Percentiles rank a stretch among this genome's conserved stretches.
phyloP scores from a whole-genome alignment of 2,329 filamentous ascomycete species.

The Monilinia polystroma region DNA sequence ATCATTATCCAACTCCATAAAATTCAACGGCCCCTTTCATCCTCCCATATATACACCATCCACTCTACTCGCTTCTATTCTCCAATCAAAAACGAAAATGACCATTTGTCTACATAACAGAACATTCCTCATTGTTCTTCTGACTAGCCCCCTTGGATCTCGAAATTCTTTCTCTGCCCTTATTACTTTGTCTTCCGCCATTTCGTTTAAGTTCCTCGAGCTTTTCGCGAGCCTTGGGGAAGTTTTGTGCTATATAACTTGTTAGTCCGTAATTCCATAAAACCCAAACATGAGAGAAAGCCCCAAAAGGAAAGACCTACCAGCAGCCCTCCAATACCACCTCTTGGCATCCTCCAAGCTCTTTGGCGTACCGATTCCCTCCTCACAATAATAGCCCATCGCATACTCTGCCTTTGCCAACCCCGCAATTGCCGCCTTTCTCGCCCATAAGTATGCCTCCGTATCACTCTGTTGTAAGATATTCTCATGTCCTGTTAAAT shows the following conservation, averaged over 20 bases:
- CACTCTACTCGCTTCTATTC: neutral
- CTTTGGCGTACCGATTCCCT: slow-evolving; percentile 82
- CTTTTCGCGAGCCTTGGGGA: slow-evolving; percentile 86
- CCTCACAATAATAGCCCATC: slow-evolving; percentile 96
- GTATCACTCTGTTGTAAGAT: slow-evolving; percentile 90
- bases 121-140: slow-evolving; percentile 86
- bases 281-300: too few species aligned
- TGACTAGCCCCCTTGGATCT: slow-evolving; percentile 72
- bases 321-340: slow-evolving; percentile 97
- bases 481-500: slow-evolving; percentile 84
- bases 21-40: neutral
- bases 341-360: slow-evolving; percentile 94
- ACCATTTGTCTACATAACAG: slow-evolving; percentile 63
- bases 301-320: slow-evolving; percentile 57
- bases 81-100: neutral
- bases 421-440: slow-evolving; percentile 85
- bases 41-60: neutral
- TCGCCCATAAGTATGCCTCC: slow-evolving; percentile 94
- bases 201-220: slow-evolving; percentile 87
- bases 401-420: slow-evolving; percentile 94
- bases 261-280: neutral
- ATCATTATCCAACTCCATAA: neutral
- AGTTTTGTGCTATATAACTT: slow-evolving; percentile 73
- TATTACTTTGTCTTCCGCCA: slow-evolving; percentile 67
- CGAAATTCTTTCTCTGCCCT: slow-evolving; percentile 74